Base-by-base conservation (phyloP, 306 rosid species). In the Pterocarpus santalinus region DNA sequence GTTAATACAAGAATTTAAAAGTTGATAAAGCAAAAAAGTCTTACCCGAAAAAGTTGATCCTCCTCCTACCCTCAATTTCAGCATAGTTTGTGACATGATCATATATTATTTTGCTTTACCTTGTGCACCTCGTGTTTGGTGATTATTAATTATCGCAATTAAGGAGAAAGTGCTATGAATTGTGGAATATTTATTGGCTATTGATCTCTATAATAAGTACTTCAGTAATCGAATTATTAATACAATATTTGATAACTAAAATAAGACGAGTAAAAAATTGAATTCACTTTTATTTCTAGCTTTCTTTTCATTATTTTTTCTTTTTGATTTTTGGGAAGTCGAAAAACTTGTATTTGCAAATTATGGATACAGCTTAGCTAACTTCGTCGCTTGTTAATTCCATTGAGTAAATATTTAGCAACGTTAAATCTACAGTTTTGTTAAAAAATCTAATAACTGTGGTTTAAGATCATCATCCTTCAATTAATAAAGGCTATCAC, bases 1-100 rank as follows among this genome's bases (percentile, higher is more conserved):
- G 91, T 86, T 89, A 90, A 89, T 86, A 70, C 30, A 39, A 63
- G 52, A 56, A 76, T 81, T 70, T 82, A 28, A 78, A 80, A 81
- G 57, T 61, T 30, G 22, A 60, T 72, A 65, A 78, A 52, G 34
- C 57, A 49, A 69, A 53, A 85, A 75, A 82, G 41, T 65, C 56
- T 52, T 12, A 13, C 57, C 30, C 0, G 4, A 77, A 68, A 75
- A 75, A 58, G 85, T 52, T 79, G 69, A 81, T 61, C 84, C 32
- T 58, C 34, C 51, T 34, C 61, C 75, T 17, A 70, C 69, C 85
- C 65, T 60, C 67, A 39, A 35, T 80, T 83, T 72, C 80, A 55
- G 65, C 76, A 85, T 86, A 63, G 72, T 82, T 72, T 60, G 80
- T 57, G 86, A 76, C 82, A 85, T 89, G 82, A 55, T 65, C 80